Evolutionary conservation across 768 basidiomycete species (phyloP).

Genomic region (Tephrocybe rancida): DNA sequence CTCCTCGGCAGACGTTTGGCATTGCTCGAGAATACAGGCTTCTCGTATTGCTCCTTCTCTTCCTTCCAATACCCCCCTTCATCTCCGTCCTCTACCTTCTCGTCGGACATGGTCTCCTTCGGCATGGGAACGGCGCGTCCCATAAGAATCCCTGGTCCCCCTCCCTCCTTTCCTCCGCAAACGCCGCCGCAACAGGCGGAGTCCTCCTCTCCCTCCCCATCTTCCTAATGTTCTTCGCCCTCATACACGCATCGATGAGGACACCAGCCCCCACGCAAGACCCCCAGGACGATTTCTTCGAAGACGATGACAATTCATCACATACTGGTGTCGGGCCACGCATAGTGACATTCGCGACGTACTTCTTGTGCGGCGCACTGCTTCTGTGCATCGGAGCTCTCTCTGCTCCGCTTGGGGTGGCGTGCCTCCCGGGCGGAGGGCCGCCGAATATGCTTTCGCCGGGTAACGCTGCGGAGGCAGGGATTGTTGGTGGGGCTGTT

Average conservation of each 20-base stretch:
- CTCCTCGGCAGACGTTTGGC: background rate
- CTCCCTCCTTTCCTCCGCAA: conserved; percentile 28
- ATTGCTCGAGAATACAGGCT: conserved; percentile 5
- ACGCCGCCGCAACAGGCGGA: conserved; percentile 35
- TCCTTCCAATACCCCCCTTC: conserved; percentile 36
- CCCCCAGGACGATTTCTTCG: conserved; percentile 35
- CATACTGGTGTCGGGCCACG: background rate
- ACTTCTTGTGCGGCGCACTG: conserved; percentile 18
- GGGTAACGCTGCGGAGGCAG: conserved; percentile 31
- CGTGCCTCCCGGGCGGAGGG: conserved; percentile 21
- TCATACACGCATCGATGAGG: conserved; percentile 23
- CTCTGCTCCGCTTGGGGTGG: conserved; percentile 34
- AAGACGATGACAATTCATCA: conserved; percentile 22
- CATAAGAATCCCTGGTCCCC: conserved; percentile 20
- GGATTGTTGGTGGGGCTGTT: conserved; percentile 31
- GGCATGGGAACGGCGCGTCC: too few species aligned
- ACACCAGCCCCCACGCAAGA: conserved; percentile 13
- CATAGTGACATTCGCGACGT: conserved; percentile 16
- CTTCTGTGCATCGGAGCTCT: conserved; percentile 26
- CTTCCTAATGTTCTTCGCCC: conserved; percentile 30
- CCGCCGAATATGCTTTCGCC: conserved; percentile 23
- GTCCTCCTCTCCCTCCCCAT: conserved; percentile 34
- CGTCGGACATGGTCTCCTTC: conserved; percentile 33
- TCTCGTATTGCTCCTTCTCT: conserved; percentile 22
- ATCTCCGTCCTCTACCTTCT: conserved; percentile 31